phyloP scores from a whole-genome alignment of 2,329 filamentous ascomycete genomes.

The Alternaria sp. region DNA sequence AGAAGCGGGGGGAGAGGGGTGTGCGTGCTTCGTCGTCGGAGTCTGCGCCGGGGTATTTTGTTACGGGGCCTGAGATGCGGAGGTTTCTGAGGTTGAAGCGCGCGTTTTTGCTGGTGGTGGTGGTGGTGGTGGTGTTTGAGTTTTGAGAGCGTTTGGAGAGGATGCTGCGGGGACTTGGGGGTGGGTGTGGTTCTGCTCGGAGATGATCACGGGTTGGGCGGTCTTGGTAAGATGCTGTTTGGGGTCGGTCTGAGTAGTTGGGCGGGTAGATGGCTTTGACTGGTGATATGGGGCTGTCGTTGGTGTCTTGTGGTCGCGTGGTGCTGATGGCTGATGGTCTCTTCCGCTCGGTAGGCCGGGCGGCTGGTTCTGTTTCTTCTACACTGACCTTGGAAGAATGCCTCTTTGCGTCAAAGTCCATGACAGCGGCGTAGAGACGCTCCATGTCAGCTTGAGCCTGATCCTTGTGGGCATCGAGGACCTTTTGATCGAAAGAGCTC shows the following conservation, averaged over 20 bases:
- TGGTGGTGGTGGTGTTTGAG: slow-evolving; percentile 52
- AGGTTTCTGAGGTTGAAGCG: slow-evolving; percentile 62
- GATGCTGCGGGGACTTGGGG: slow-evolving; percentile 48
- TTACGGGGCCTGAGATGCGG: slow-evolving; percentile 65
- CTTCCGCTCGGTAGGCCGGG: slow-evolving; percentile 22
- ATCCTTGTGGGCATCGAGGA: slow-evolving; percentile 76
- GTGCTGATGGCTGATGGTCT: slow-evolving; percentile 46
- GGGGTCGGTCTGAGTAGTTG: slow-evolving; percentile 40
- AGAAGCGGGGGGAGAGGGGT: slow-evolving; percentile 66
- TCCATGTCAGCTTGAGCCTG: slow-evolving; percentile 85
- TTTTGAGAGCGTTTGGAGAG: slow-evolving; percentile 47
- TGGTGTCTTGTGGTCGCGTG: slow-evolving; percentile 27
- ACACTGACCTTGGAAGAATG: slow-evolving; percentile 42
- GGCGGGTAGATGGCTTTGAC: slow-evolving; percentile 61
- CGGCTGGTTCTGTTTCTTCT: slow-evolving; percentile 30
- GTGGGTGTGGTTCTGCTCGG: slow-evolving; percentile 27
- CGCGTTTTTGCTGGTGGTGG: slow-evolving; percentile 51
- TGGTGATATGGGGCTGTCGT: slow-evolving; percentile 52
- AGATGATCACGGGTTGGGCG: slow-evolving; percentile 21
- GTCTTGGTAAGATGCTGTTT: slow-evolving; percentile 20
- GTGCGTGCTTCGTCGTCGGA: slow-evolving; percentile 59
- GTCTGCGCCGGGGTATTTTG: slow-evolving; percentile 53
- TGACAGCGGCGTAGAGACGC: slow-evolving; percentile 87
- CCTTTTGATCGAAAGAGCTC: slow-evolving; percentile 75
- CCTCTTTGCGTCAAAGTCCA: slow-evolving; percentile 78